Conservation (phyloP, 2,329 filamentous ascomycete genomes). For the Colletotrichum truncatum region DNA sequence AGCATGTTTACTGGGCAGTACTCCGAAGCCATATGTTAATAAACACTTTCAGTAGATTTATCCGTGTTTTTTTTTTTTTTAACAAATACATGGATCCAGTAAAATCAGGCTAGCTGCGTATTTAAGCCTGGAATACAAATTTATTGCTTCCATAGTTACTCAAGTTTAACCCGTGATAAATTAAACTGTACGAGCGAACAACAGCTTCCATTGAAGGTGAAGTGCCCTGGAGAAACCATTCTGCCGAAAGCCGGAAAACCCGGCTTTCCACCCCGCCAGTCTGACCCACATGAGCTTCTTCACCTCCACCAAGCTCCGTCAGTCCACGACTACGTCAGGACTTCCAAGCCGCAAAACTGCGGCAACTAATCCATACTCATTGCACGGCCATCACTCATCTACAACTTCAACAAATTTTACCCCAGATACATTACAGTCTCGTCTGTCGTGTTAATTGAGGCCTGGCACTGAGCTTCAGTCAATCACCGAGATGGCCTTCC, state of each 20-base stretch:
- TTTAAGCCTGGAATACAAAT: too few species aligned
- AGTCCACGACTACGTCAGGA: conserved; percentile 18
- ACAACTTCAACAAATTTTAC: not conserved
- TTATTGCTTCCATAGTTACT: too few species aligned
- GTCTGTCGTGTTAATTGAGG: not conserved
- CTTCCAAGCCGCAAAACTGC: not conserved
- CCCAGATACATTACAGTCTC: not conserved
- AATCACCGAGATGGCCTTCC: not conserved
- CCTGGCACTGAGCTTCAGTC: not conserved
- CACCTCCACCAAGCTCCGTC: not conserved
- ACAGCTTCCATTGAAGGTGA: too few species aligned
- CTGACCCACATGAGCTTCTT: conserved; percentile 23
- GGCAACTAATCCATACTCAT: not conserved
- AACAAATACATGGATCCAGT: too few species aligned
- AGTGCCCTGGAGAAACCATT: conserved; percentile 19
- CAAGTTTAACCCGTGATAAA: too few species aligned
- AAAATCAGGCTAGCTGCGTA: too few species aligned
- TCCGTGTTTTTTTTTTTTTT: too few species aligned
- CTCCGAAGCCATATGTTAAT: too few species aligned
- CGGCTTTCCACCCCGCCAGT: conserved; percentile 1
- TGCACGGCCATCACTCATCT: not conserved
- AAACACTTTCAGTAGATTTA: too few species aligned
- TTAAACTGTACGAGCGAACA: too few species aligned
- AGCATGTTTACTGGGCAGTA: too few species aligned
- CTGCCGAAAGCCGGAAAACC: conserved; percentile 3